Evolutionary conservation across 345 rosid genomes (phyloP).

Genomic region (Gynandropsis gynandra): DNA sequence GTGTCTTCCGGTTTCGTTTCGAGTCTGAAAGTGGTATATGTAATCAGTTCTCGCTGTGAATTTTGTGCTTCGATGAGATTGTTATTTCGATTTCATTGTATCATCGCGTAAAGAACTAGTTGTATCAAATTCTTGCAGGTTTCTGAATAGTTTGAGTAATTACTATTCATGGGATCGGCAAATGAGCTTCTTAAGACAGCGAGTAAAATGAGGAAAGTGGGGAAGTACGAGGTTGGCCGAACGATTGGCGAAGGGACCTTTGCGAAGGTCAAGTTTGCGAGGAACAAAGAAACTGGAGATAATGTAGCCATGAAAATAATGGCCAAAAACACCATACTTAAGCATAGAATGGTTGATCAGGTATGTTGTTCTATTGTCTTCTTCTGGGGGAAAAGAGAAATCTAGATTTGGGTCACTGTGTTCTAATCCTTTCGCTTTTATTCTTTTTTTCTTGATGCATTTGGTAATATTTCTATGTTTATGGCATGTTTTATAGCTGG

Average conservation of each 20-base stretch:
- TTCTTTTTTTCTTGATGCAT: too few relatives aligned
- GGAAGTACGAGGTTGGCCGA: slow-evolving; percentile 80
- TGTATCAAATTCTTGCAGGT: background rate
- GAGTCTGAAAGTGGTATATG: too few relatives aligned
- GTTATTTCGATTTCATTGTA: too few relatives aligned
- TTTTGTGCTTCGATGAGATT: too few relatives aligned
- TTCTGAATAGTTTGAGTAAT: slow-evolving; percentile 4
- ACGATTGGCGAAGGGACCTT: slow-evolving; percentile 91
- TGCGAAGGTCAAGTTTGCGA: slow-evolving; percentile 92
- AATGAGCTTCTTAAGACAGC: slow-evolving; percentile 31
- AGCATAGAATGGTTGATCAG: slow-evolving; percentile 90
- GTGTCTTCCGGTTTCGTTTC: too few relatives aligned
- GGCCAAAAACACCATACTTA: slow-evolving; percentile 74
- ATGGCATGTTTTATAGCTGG: background rate
- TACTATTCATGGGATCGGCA: slow-evolving; percentile 9
- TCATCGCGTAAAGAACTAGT: too few relatives aligned
- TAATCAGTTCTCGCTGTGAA: too few relatives aligned
- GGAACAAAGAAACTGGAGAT: slow-evolving; percentile 58
- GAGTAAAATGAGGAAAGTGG: slow-evolving; percentile 46
- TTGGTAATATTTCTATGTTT: background rate
- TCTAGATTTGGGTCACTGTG: background rate
- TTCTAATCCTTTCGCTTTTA: too few relatives aligned
- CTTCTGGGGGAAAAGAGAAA: background rate
- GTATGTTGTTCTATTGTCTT: slow-evolving; percentile 24
- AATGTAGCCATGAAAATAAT: slow-evolving; percentile 75